phyloP scores from a whole-genome alignment of 176 grass and related monocot species.

The Elaeis guineensis region DNA sequence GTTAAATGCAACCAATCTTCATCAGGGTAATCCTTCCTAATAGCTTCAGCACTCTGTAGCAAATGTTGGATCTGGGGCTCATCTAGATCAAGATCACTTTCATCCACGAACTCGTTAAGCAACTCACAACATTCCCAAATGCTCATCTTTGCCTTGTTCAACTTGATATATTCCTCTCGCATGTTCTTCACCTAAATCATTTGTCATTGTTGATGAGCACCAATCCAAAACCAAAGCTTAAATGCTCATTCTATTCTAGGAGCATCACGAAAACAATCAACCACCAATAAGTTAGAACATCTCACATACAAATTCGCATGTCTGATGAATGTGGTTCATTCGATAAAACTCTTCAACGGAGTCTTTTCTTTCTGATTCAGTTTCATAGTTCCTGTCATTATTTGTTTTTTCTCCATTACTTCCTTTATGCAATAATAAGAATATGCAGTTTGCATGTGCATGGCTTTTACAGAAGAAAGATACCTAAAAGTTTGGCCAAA shows the following conservation, averaged over 20 bases:
- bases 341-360: slow-evolving; percentile 84
- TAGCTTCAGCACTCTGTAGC: slow-evolving; percentile 85
- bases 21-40: slow-evolving; percentile 83
- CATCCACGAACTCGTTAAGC: slow-evolving; percentile 72
- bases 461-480: no score
- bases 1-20: slow-evolving; percentile 95
- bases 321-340: slow-evolving; percentile 50
- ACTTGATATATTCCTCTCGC: slow-evolving; percentile 43
- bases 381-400: slow-evolving; percentile 55
- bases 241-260: no score
- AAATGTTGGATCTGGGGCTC: slow-evolving; percentile 98
- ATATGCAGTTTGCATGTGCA: no score
- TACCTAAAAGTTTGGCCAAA: slow-evolving; percentile 83
- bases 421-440: no score
- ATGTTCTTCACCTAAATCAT: slow-evolving; percentile 37
- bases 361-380: slow-evolving; percentile 60
- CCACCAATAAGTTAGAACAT: no score
- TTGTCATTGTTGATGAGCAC: no score
- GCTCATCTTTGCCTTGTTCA: slow-evolving; percentile 73
- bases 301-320: slow-evolving; percentile 46
- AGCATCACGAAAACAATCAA: no score
- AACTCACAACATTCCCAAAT: slow-evolving; percentile 85
- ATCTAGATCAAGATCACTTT: slow-evolving; percentile 92
- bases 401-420: no score
- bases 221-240: no score